Evolutionary conservation across 257 asterid genomes (phyloP), one percentile per base, ranked within the genome.

Genomic region (Orobanche coerulescens): DNA sequence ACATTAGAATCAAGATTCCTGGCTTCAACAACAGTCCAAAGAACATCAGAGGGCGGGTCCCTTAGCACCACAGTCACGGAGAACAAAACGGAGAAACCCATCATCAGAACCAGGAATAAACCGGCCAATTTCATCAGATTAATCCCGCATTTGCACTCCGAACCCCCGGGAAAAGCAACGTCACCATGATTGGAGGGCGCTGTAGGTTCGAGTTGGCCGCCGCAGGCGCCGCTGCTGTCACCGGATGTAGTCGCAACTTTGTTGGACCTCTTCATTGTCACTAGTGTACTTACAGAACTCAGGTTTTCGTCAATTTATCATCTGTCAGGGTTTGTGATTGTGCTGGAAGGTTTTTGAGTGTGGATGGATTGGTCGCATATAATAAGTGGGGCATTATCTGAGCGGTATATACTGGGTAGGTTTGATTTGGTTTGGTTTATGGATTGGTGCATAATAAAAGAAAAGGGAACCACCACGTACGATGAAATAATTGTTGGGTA

Each of bases 21-120:
- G 48, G 83, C 77, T n/a, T 75, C 78, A 47, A 64, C 78, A 49
- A 67, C 67, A 15, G 81, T 67, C 86, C 85, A 76, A 24, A 78
- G 60, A 10, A 47, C 55, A 72, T 82, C 75, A 16, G 78, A 63
- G 66, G 85, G 77, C 3, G 77, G 81, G 76, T 78, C 77, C 66
- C 69, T 73, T 1, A 78, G 42, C 58, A 84, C 66, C 0, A 71
- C 79, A 14, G 78, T 61, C 5, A 78, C 20, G 3, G 87, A 78
- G 71, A 86, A 76, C 75, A 86, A 33, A 61, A 81, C 78, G 12
- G 86, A 81, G 59, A 78, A 75, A 20, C 76, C 75, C 88, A 90
- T 73, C 66, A 82, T 73, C 26, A 61, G 7, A 47, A 65, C 73
- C 1, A 82, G 28, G 2, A 78, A 65, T 12, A 77, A 39, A 18